Base-by-base conservation (phyloP, 805 yeast species). In the Candida krabiensis region DNA sequence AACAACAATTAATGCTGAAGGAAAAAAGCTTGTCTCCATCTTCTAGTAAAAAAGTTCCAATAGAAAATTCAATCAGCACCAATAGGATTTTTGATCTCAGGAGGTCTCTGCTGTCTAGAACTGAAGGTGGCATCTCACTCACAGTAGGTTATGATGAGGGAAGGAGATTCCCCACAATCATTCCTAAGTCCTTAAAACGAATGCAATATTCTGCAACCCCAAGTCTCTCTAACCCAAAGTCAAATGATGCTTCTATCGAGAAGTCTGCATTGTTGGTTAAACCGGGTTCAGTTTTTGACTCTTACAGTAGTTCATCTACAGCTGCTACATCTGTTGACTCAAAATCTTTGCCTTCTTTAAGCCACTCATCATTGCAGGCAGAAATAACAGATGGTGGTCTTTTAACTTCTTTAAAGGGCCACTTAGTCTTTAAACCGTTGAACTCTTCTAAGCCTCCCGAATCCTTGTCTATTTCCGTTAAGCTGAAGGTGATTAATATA, bases 181-280 rank as follows among this genome's bases (percentile, higher is more conserved):
- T 32, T 26, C 50, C 47, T 4, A 18, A 28, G n/a, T 16, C 11
- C 9, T 13, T 39, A 3, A 12, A 30, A 19, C 35, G 28, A 12
- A n/a, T 41, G 29, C 38, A 46, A 5, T 26, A 19, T 23, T 43
- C 48, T 4, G 22, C 36, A 4, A 35, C 47, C 4, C 38, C 37
- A 6, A 26, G 29, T 9, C 26, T 31, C 9, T 44, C 41, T 5
- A 18, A 11, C 8, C 25, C 37, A 11, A 18, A 11, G 9, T 28
- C 37, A 11, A 6, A 29, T 16, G 15, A 13, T 4, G 8, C 6
- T 14, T 11, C 24, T 21, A 7, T 11, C 11, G 9, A 7, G 7
- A 11, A 19, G 25, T 11, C 16, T 19, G 19, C 41, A 15, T 18
- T 19, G 11, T 28, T 32, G 11, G 13, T 7, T 5, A 33, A 6